phyloP scores from a whole-genome alignment of 495 filamentous ascomycete species.

The Beverwykella pulmonaria region DNA sequence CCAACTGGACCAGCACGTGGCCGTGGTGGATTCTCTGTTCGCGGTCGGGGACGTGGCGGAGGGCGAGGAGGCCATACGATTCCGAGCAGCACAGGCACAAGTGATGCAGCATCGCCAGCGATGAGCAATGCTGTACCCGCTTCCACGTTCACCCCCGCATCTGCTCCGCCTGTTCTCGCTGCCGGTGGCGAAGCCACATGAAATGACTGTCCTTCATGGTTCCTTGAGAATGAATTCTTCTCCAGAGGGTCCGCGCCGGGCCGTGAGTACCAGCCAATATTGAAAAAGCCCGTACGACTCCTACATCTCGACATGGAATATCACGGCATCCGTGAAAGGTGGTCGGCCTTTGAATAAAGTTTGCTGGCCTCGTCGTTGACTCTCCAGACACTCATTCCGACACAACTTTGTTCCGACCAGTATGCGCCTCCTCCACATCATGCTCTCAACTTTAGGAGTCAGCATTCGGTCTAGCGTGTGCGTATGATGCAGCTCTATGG shows the following conservation, averaged over 20 bases:
- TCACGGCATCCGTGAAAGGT: not conserved
- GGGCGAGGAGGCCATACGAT: conserved; percentile 42
- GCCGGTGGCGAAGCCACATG: not conserved
- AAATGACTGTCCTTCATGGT: not conserved
- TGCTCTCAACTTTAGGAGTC: too few relatives aligned
- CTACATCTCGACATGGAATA: not conserved
- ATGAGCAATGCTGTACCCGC: not conserved
- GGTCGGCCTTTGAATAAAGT: not conserved
- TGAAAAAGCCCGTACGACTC: not conserved
- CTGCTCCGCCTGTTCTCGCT: not conserved
- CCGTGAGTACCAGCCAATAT: too few relatives aligned
- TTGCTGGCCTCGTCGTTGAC: not conserved
- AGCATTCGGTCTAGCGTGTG: not conserved
- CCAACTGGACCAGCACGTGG: conserved; percentile 45
- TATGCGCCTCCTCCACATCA: not conserved
- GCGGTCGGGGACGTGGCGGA: conserved; percentile 48
- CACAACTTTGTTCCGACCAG: not conserved
- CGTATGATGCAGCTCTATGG: not conserved
- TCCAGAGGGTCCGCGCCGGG: too few relatives aligned
- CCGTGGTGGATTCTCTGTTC: conserved; percentile 47
- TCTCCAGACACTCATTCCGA: not conserved
- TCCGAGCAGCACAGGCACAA: not conserved
- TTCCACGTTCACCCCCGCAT: conserved; percentile 5
- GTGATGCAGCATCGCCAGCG: not conserved
- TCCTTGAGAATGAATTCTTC: too few relatives aligned